Evolutionary conservation across 2,329 filamentous ascomycete species (phyloP).

Genomic region (Colletotrichum nymphaeae): DNA sequence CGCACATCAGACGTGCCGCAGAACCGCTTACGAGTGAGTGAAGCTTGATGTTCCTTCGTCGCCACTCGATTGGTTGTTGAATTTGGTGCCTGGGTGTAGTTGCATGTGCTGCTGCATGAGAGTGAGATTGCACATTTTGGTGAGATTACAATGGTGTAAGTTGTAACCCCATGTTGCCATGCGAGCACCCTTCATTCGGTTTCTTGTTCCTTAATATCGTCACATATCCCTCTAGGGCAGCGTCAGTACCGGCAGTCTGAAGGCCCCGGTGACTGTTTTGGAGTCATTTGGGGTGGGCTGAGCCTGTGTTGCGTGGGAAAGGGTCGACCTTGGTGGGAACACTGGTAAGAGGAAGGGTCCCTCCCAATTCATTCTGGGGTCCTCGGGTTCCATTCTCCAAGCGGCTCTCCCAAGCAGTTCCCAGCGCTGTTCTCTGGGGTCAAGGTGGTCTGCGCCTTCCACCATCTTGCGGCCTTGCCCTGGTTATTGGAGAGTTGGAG

Average conservation of each 20-base stretch:
- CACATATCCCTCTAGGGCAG: slow-evolving; percentile 20
- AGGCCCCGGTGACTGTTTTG: slow-evolving; percentile 24
- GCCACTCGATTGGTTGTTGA: not conserved
- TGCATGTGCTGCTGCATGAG: not conserved
- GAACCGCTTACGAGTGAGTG: not conserved
- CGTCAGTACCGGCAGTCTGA: slow-evolving; percentile 21
- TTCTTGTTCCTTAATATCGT: slow-evolving; percentile 29
- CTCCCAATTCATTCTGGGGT: not conserved
- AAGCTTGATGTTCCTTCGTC: slow-evolving; percentile 10
- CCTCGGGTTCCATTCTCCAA: not conserved
- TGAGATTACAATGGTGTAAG: not conserved
- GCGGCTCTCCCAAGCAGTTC: not conserved
- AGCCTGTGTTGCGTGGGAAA: not conserved
- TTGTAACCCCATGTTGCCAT: slow-evolving; percentile 15
- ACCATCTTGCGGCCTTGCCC: not conserved
- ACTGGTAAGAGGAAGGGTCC: no score
- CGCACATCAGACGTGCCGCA: slow-evolving; percentile 23
- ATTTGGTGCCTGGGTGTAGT: not conserved
- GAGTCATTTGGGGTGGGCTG: slow-evolving; percentile 17
- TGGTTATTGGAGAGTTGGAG: not conserved
- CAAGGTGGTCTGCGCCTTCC: not conserved
- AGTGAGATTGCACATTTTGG: not conserved
- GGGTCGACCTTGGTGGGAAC: not conserved
- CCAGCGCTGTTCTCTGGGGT: not conserved
- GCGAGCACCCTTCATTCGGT: slow-evolving; percentile 25